Evolutionary conservation across 176 grass and related monocot species (phyloP).

Genomic region (Bromus sterilis): DNA sequence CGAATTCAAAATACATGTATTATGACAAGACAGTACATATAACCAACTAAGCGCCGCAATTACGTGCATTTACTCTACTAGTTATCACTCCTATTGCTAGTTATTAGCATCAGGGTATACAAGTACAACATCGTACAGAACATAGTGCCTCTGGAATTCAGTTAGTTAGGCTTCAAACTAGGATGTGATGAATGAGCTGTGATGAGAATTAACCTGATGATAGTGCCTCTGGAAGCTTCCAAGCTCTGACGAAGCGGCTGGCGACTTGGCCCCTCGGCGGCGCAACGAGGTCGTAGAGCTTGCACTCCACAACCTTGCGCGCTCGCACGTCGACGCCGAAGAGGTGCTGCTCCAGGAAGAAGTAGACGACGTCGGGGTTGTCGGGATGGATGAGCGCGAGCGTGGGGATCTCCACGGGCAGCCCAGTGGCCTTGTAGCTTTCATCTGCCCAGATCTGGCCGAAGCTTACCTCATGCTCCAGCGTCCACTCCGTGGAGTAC

Average conservation of each 20-base stretch:
- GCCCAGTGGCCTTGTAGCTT: constrained; percentile 13
- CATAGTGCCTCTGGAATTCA: neutral
- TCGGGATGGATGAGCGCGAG: neutral
- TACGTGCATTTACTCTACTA: neutral
- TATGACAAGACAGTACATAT: no score
- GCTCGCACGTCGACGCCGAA: constrained; percentile 6
- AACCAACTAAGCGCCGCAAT: neutral
- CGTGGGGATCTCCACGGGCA: neutral
- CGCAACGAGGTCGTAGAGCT: neutral
- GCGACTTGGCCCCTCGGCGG: neutral
- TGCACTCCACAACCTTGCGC: neutral
- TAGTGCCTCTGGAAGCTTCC: neutral
- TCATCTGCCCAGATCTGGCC: neutral
- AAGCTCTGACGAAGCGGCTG: neutral
- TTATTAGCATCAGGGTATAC: neutral
- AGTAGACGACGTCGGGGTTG: neutral
- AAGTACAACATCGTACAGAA: neutral
- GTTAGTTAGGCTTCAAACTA: neutral
- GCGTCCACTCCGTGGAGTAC: neutral
- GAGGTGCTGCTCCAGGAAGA: constrained; percentile 1
- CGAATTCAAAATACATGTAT: neutral
- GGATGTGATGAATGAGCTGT: neutral
- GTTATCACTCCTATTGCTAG: no score
- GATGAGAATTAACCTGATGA: neutral
- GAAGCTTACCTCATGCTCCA: neutral